Base-by-base conservation (phyloP, 1,284 basidiomycete species). In the Taiwanofungus camphoratus region DNA sequence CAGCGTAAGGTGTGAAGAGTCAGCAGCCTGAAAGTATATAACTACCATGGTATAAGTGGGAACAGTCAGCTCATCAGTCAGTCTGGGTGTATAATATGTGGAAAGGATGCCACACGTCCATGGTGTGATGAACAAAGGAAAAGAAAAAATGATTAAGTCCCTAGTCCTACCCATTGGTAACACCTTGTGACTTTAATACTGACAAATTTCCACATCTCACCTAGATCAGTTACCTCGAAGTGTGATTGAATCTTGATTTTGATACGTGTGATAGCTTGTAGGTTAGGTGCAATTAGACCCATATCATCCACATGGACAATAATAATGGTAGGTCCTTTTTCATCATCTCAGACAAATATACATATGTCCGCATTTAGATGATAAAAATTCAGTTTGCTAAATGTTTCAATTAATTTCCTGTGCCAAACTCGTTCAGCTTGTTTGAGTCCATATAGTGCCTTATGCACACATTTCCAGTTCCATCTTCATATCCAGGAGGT, bases 121-220 rank as follows among this genome's bases (percentile, higher is more conserved):
- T n/a, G n/a, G n/a, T n/a, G n/a, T n/a, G n/a, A n/a, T n/a, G n/a
- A n/a, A n/a, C n/a, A n/a, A n/a, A n/a, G n/a, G n/a, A n/a, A n/a
- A n/a, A n/a, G n/a, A n/a, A n/a, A n/a, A n/a, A n/a, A n/a, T n/a
- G n/a, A n/a, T n/a, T n/a, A n/a, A n/a, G n/a, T n/a, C n/a, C n/a
- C n/a, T n/a, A n/a, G n/a, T n/a, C n/a, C n/a, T n/a, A n/a, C n/a
- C n/a, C n/a, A n/a, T n/a, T n/a, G n/a, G n/a, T n/a, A n/a, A n/a
- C n/a, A n/a, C n/a, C n/a, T n/a, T 2, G 44, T 48, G 21, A 71
- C 57, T 36, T 66, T 55, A n/a, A 72, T 59, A 24, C 64, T 65
- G 3, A 71, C 55, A 1, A 71, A 45, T 44, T 50, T 63, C 1
- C 41, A 42, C 1, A 60, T 61, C 21, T 56, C 51, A 0, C 58